Conservation (phyloP, 164 flowering plant species). For the Umbellularia californica region DNA sequence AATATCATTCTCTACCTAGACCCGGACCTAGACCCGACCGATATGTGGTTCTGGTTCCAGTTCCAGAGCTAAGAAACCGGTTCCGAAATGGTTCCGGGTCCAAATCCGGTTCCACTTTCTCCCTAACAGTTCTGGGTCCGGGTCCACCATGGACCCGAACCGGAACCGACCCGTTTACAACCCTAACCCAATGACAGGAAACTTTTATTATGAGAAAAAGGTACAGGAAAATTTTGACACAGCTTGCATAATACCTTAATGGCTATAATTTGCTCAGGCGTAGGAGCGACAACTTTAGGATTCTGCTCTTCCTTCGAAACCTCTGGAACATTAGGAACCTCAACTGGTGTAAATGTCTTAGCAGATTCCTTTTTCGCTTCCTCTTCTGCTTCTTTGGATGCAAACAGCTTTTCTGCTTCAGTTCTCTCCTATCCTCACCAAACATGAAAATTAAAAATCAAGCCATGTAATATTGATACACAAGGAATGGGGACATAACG, state of each 20-base stretch:
- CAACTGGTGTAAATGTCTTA: conserved; percentile 56
- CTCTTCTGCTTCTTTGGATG: conserved; percentile 83
- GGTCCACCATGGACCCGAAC: no score
- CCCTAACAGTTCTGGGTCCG: no score
- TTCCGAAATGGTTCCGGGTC: no score
- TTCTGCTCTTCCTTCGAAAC: conserved; percentile 45
- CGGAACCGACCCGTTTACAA: no score
- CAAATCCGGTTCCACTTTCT: no score
- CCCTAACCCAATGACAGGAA: background rate
- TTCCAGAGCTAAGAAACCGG: no score
- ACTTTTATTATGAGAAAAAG: background rate
- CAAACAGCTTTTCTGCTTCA: conserved; percentile 66
- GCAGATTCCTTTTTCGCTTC: conserved; percentile 54
- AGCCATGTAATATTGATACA: background rate
- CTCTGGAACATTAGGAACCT: conserved; percentile 44
- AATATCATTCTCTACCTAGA: no score
- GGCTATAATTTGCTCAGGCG: conserved; percentile 94
- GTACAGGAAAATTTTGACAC: background rate
- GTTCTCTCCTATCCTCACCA: conserved; percentile 55
- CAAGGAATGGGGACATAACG: background rate
- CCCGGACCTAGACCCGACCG: no score
- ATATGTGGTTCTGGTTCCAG: no score
- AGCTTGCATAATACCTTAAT: conserved; percentile 62
- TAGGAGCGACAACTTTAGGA: conserved; percentile 72
- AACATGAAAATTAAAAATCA: conserved; percentile 3